Conservation (phyloP, 495 filamentous ascomycete species). For the Poronia punctata region DNA sequence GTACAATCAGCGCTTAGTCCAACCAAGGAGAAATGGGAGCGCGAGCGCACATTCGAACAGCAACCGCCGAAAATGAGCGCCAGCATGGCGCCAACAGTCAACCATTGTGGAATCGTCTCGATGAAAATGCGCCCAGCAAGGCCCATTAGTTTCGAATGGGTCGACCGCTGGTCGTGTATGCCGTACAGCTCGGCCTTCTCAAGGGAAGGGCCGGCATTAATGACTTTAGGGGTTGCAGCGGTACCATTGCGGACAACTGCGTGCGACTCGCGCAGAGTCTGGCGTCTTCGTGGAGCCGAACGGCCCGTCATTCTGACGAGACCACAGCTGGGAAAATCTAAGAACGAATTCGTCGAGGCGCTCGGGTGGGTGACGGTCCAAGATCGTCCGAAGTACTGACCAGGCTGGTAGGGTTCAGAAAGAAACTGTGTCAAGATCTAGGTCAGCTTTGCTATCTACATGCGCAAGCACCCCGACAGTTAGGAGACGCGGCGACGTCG, state of each 20-base stretch:
- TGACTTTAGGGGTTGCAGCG: conserved; percentile 32
- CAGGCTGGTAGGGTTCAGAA: too few species aligned
- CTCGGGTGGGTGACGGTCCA: too few species aligned
- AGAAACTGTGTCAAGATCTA: too few species aligned
- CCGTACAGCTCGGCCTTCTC: conserved; percentile 51
- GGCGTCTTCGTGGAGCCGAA: conserved; percentile 26
- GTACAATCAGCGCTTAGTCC: conserved; percentile 11
- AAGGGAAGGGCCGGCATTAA: conserved; percentile 48
- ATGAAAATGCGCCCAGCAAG: conserved; percentile 49
- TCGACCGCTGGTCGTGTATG: conserved; percentile 47
- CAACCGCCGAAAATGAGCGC: conserved; percentile 92
- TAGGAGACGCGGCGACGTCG: too few species aligned
- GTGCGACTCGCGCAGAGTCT: conserved; percentile 27
- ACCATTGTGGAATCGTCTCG: conserved; percentile 60
- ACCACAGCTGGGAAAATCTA: not conserved
- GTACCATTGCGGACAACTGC: conserved; percentile 23
- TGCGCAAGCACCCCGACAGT: too few species aligned
- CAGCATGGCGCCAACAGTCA: conserved; percentile 64
- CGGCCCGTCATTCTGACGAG: conserved; percentile 23
- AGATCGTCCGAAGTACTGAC: too few species aligned
- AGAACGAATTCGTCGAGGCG: too few species aligned
- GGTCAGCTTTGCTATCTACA: too few species aligned
- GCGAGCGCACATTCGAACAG: conserved; percentile 76
- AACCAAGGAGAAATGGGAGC: not conserved
- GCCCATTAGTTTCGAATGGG: conserved; percentile 47